phyloP scores from a whole-genome alignment of 495 filamentous ascomycete species.

The Hyaloscypha variabilis region DNA sequence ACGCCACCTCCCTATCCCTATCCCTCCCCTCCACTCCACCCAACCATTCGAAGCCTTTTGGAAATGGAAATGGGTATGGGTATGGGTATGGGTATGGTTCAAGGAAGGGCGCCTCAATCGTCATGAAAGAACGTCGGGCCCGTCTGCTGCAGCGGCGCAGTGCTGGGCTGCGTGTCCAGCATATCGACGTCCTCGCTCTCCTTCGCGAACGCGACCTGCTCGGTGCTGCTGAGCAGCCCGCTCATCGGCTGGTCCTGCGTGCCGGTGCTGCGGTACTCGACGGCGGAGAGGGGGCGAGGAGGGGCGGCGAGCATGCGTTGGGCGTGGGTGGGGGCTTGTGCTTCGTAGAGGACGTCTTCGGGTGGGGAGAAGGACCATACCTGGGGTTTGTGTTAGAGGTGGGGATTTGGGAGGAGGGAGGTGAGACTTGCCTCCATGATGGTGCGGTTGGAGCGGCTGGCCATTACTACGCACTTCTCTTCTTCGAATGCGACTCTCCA shows the following conservation, averaged over 20 bases:
- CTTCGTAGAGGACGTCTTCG: conserved; percentile 59
- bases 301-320: conserved; percentile 24
- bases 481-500: conserved; percentile 99
- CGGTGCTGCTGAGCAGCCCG: conserved; percentile 7
- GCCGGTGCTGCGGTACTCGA: conserved; percentile 23
- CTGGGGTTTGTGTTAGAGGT: conserved; percentile 44
- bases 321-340: conserved; percentile 28
- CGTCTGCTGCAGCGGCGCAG: conserved; percentile 26
- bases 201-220: conserved; percentile 12
- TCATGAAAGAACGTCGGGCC: conserved; percentile 49
- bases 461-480: conserved; percentile 96
- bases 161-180: conserved; percentile 27
- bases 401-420: conserved; percentile 4
- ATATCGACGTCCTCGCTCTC: conserved; percentile 29
- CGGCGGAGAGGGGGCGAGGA: conserved; percentile 27
- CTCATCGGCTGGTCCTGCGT: conserved; percentile 30
- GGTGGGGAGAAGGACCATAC: conserved; percentile 92
- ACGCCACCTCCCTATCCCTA: too few species aligned
- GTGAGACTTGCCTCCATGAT: conserved; percentile 86
- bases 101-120: conserved; percentile 29
- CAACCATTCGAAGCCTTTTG: too few species aligned
- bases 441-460: conserved; percentile 76
- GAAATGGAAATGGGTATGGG: too few species aligned
- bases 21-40: too few species aligned
- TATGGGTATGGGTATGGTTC: too few species aligned